Percentiles rank a stretch among this genome's conserved stretches.
phyloP scores from a whole-genome alignment of 495 filamentous ascomycete species.

The Elaphomyces granulatus region DNA sequence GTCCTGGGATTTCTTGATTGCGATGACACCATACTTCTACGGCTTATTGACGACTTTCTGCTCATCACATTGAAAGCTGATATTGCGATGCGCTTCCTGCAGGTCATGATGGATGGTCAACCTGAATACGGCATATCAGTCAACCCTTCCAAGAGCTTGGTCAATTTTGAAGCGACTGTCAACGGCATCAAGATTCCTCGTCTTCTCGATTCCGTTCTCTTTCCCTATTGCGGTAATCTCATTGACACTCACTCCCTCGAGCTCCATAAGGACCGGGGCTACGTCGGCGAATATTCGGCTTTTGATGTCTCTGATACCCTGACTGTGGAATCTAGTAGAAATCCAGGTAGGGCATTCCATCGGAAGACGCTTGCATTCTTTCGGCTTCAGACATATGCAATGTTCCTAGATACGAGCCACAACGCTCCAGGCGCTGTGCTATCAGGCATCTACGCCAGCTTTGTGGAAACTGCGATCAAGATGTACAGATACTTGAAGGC shows the following conservation, averaged over 20 bases:
- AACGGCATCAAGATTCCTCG: conserved; percentile 39
- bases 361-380: conserved; percentile 67
- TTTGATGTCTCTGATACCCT: conserved; percentile 41
- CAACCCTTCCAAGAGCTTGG: conserved; percentile 64
- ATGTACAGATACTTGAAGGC: conserved; percentile 65
- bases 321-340: conserved; percentile 56
- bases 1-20: conserved; percentile 49
- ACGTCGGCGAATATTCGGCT: conserved; percentile 26
- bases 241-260: conserved; percentile 69
- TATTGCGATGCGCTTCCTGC: conserved; percentile 56
- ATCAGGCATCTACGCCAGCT: conserved; percentile 56
- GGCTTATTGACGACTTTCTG: conserved; percentile 85
- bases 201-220: conserved; percentile 33
- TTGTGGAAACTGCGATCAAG: conserved; percentile 65
- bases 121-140: conserved; percentile 68
- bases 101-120: conserved; percentile 64
- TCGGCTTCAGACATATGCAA: conserved; percentile 73
- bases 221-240: conserved; percentile 77
- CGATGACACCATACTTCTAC: conserved; percentile 50
- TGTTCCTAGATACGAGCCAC: conserved; percentile 77
- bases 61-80: conserved; percentile 57
- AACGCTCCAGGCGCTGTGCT: conserved; percentile 57
- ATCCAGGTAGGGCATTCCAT: conserved; percentile 59
- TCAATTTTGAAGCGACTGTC: conserved; percentile 62
- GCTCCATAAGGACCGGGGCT: conserved; percentile 44